These are phyloP conservation scores for Hansenula sp. DNA, from an alignment of 1,139 yeast genomes.

Conservation along the genomic window DNA sequence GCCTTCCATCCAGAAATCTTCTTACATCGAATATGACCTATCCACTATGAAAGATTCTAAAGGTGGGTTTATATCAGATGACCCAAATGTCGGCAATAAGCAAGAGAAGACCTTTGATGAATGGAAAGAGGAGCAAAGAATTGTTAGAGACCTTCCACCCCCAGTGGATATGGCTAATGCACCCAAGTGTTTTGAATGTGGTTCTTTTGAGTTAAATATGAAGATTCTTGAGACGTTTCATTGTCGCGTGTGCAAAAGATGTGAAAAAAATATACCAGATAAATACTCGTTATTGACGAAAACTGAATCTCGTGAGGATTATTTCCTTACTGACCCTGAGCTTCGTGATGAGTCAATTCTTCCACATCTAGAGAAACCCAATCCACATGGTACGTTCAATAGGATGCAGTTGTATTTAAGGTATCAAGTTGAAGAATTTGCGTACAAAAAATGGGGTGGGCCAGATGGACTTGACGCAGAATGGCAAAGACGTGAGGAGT, in stretches of 20 bases:
- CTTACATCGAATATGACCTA: constrained; percentile 90
- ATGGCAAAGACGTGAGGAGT: constrained; percentile 79
- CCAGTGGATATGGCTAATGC: constrained; percentile 68
- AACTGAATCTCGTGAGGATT: constrained; percentile 93
- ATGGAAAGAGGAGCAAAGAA: constrained; percentile 67
- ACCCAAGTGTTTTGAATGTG: constrained; percentile 82
- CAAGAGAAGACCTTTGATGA: constrained; percentile 58
- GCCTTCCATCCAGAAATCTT: constrained; percentile 46
- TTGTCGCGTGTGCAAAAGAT: constrained; percentile 73
- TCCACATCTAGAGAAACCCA: constrained; percentile 82
- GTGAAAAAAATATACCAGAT: constrained; percentile 72
- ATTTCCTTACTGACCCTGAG: constrained; percentile 89
- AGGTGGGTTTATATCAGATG: constrained; percentile 76
- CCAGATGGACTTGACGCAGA: constrained; percentile 87
- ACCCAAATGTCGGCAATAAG: constrained; percentile 27
- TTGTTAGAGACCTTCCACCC: constrained; percentile 56
- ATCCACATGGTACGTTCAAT: constrained; percentile 86
- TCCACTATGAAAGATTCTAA: constrained; percentile 83
- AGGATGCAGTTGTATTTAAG: constrained; percentile 90
- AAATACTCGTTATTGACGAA: constrained; percentile 88
- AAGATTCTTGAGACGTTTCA: constrained; percentile 65
- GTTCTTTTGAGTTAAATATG: constrained; percentile 72
- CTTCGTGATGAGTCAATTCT: constrained; percentile 64
- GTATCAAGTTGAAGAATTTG: constrained; percentile 87
- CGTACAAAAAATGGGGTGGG: constrained; percentile 94